Evolutionary conservation across 768 basidiomycete species (phyloP), one percentile per base, ranked within the genome.

Genomic region (Mycena kentingensis): DNA sequence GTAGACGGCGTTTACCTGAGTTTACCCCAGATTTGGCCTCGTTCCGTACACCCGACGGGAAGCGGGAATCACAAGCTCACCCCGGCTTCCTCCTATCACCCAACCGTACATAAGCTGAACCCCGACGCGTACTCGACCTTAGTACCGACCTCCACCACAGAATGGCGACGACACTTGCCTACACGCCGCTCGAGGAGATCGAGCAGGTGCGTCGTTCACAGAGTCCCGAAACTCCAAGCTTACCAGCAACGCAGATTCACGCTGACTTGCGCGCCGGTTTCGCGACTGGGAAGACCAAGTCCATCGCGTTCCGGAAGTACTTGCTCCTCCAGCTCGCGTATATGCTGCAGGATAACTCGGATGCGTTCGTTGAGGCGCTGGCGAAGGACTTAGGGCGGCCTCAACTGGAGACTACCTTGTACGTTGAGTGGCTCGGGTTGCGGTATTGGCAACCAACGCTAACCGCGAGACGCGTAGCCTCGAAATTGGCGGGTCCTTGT

Each of bases 261-360:
- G 72, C 72, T 22, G 71, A 74, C 38, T 71, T 92, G 19, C 73
- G 69, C 24, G 70, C 73, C n/a, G 80, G 78, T 5, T 92, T 90
- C 67, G 70, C 69, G 26, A 70, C 81, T 1, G 87, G 88, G 15
- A 90, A 84, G 65, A 79, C 82, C 35, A 83, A 73, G 62, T 68
- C 80, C n/a, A 73, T 92, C 49, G 76, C 76, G 12, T 90, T 77
- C 63, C 77, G 92, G 61, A 91, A 85, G 68, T 77, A 82, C 37
- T 90, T 92, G 69, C 75, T 94, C 22, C 76, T 84, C n/a, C 81
- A 85, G 62, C 77, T 94, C 12, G 83, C 77, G 7, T 88, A 89
- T 65, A 70, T 90, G 58, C 26, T 91, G 61, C 77, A 88, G 65
- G 90, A 94, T 68, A 91, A 94, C 64, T 60, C 70, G 18, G 70